These are phyloP conservation scores for Cornus florida DNA, from an alignment of 148 eudicot genomes.

Conservation along the genomic window DNA sequence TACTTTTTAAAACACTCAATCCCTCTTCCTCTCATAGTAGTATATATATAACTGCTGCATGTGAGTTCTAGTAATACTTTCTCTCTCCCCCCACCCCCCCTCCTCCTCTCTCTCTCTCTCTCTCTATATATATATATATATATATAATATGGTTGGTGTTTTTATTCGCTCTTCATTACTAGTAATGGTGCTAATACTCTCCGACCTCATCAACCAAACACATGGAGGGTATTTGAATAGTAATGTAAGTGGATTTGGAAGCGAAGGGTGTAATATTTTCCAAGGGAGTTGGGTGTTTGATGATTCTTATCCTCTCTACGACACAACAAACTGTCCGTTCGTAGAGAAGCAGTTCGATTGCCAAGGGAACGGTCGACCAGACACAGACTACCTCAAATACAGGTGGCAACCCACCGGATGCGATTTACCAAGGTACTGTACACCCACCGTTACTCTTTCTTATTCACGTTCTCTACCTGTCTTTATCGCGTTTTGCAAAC, in stretches of 20 bases:
- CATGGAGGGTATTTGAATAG: neutral
- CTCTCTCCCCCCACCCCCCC: too few species aligned
- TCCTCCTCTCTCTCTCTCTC: neutral
- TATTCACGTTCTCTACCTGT: too few species aligned
- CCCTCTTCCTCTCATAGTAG: too few species aligned
- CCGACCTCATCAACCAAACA: neutral
- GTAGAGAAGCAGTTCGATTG: conserved; percentile 49
- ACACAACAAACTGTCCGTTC: conserved; percentile 29
- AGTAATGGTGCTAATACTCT: neutral
- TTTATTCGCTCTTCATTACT: neutral
- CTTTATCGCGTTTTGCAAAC: too few species aligned
- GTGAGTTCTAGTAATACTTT: too few species aligned
- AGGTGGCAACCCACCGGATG: conserved; percentile 60
- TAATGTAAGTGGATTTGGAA: neutral
- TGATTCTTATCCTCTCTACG: conserved; percentile 34
- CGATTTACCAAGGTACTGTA: conserved; percentile 42
- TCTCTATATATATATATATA: too few species aligned
- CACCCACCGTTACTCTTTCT: too few species aligned
- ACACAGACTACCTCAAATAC: conserved; percentile 44
- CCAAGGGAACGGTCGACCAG: conserved; percentile 51
- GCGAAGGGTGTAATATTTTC: conserved; percentile 36
- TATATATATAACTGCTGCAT: too few species aligned
- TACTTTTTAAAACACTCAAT: too few species aligned
- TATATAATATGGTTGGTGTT: neutral
- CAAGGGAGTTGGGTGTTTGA: conserved; percentile 60